Conservation (phyloP, 2,329 filamentous ascomycete genomes). For the Aspergillus melleus region DNA sequence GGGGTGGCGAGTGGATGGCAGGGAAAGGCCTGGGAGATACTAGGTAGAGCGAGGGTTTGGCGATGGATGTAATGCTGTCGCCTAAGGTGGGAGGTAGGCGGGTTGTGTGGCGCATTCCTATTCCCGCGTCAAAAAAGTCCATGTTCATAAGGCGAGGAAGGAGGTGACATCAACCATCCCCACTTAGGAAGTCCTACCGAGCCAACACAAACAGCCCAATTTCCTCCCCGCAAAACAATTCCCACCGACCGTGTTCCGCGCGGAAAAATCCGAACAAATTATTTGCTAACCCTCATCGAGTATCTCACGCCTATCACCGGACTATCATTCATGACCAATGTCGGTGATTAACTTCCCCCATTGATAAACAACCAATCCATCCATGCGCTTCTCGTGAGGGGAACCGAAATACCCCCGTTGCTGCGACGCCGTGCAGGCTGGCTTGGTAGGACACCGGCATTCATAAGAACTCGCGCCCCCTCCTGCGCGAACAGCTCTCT, state of each 20-base stretch:
- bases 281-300: background rate
- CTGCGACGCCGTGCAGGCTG: background rate
- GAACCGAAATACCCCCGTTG: background rate
- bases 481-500: background rate
- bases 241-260: background rate
- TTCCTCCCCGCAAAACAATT: conserved; percentile 10
- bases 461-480: background rate
- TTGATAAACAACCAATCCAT: background rate
- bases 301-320: background rate
- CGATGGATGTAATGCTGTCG: too few species aligned
- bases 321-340: conserved; percentile 1
- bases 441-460: background rate
- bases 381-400: background rate
- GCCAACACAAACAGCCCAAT: conserved; percentile 14
- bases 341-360: background rate
- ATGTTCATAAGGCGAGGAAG: too few species aligned
- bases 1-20: background rate
- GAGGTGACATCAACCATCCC: conserved; percentile 11
- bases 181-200: conserved; percentile 34
- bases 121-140: too few species aligned
- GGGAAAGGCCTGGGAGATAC: background rate
- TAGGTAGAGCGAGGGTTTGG: too few species aligned
- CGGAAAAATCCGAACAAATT: conserved; percentile 15
- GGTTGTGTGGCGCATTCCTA: too few species aligned
- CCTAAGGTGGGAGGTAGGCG: too few species aligned